Conservation (phyloP, 169 alveolate species). For the Plasmodium yoelii region DNA sequence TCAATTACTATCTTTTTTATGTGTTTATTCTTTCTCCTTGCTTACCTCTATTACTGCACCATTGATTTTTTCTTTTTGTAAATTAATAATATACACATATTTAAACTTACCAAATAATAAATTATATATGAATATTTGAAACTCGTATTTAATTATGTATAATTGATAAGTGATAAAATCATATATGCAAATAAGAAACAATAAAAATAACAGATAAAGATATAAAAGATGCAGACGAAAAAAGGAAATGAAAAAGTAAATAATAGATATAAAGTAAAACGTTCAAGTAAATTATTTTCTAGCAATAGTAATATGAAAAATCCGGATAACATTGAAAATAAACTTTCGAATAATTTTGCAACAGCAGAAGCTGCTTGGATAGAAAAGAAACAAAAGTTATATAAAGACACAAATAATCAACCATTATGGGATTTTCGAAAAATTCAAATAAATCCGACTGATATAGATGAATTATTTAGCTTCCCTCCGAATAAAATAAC, state of each 20-base stretch:
- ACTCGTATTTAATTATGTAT: conserved; percentile 9
- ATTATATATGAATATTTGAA: neutral
- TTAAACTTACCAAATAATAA: neutral
- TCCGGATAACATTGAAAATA: conserved; percentile 46
- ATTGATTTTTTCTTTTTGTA: neutral
- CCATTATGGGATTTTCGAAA: conserved; percentile 86
- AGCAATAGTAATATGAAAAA: conserved; percentile 43
- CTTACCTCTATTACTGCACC: no score
- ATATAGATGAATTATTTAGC: conserved; percentile 80
- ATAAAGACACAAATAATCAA: conserved; percentile 83
- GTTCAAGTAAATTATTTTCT: conserved; percentile 33
- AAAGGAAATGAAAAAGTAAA: conserved; percentile 23
- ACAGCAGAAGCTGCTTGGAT: conserved; percentile 78
- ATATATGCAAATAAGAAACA: no score
- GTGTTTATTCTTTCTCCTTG: no score
- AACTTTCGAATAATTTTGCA: conserved; percentile 51
- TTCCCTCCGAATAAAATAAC: conserved; percentile 79
- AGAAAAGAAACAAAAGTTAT: conserved; percentile 81
- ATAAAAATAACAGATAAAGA: neutral
- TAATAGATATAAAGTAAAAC: conserved; percentile 24
- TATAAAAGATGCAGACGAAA: conserved; percentile 32
- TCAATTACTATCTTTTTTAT: no score
- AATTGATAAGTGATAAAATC: neutral
- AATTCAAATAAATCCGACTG: conserved; percentile 84
- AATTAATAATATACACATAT: conserved; percentile 13